Evolutionary conservation across 257 asterid species (phyloP).

Genomic region (Nicotiana benthamiana): DNA sequence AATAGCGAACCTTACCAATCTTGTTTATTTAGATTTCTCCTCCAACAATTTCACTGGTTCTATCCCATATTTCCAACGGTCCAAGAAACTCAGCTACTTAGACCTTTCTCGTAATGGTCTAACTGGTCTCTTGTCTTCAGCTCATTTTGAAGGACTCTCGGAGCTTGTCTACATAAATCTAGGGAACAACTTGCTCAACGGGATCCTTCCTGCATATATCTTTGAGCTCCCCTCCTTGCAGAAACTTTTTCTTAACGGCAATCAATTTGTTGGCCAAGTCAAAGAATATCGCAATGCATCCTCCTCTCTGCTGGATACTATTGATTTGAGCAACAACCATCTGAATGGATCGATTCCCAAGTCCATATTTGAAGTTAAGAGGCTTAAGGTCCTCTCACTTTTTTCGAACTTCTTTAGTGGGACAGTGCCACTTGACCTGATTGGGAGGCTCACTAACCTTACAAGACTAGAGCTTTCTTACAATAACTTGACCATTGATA

Average conservation of each 20-base stretch:
- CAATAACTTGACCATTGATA: conserved; percentile 36
- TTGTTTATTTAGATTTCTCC: conserved; percentile 27
- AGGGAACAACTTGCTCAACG: conserved; percentile 11
- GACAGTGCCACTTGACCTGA: background rate
- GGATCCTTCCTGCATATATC: conserved; percentile 17
- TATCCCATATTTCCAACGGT: conserved; percentile 16
- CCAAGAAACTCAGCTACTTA: conserved; percentile 16
- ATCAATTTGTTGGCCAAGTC: conserved; percentile 21
- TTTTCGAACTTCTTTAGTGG: conserved; percentile 31
- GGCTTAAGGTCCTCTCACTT: conserved; percentile 14
- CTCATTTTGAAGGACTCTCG: conserved; percentile 20
- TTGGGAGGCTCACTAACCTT: conserved; percentile 24
- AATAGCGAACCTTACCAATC: conserved; percentile 15
- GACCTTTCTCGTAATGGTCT: conserved; percentile 16
- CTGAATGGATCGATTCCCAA: conserved; percentile 23
- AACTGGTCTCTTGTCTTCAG: conserved; percentile 13
- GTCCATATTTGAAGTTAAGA: conserved; percentile 13
- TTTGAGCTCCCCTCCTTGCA: conserved; percentile 26
- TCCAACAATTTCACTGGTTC: conserved; percentile 20
- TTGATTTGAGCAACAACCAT: conserved; percentile 15
- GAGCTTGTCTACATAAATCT: conserved; percentile 19
- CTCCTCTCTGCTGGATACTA: background rate
- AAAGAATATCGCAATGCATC: background rate
- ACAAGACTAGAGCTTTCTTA: conserved; percentile 41
- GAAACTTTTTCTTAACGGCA: conserved; percentile 21